Evolutionary conservation across 1,284 basidiomycete species (phyloP).

Genomic region (Quambalaria eucalypti): DNA sequence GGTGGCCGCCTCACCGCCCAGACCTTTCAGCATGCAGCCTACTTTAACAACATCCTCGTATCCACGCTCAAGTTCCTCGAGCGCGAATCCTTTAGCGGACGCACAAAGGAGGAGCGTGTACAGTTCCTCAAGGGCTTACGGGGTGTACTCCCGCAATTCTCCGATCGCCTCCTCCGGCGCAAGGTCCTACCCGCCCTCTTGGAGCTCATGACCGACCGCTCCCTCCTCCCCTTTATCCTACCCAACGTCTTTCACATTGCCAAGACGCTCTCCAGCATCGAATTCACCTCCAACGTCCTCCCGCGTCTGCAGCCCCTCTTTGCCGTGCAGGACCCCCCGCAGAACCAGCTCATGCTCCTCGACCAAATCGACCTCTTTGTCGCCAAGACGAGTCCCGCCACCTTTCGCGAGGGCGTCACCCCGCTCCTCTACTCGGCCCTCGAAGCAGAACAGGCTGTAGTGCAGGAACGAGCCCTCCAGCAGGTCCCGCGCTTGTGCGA

Average conservation of each 20-base stretch:
- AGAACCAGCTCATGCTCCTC: constrained; percentile 58
- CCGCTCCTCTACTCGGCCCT: constrained; percentile 90
- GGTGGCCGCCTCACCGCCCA: constrained; percentile 65
- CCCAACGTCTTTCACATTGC: constrained; percentile 88
- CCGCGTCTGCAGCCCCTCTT: constrained; percentile 87
- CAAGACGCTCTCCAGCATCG: constrained; percentile 41
- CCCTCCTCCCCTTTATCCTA: constrained; percentile 79
- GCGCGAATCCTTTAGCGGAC: constrained; percentile 84
- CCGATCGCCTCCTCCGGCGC: constrained; percentile 71
- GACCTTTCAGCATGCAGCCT: constrained; percentile 69
- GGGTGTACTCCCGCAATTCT: constrained; percentile 73
- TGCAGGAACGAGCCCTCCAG: constrained; percentile 84
- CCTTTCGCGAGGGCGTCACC: constrained; percentile 84
- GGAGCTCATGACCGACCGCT: constrained; percentile 49
- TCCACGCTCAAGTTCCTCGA: constrained; percentile 95
- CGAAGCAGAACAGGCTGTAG: constrained; percentile 65
- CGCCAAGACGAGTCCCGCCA: constrained; percentile 73
- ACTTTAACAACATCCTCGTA: constrained; percentile 90
- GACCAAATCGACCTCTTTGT: constrained; percentile 82
- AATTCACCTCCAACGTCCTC: constrained; percentile 73
- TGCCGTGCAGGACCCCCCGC: constrained; percentile 82
- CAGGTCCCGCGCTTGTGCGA: constrained; percentile 80
- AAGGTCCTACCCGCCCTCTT: constrained; percentile 75
- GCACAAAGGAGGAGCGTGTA: constrained; percentile 87
- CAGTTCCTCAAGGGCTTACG: constrained; percentile 78